Percentiles rank a stretch among this genome's conserved stretches.
Evolutionary conservation across 164 flowering plant species (phyloP).

Genomic region (Tetracentron sinense): DNA sequence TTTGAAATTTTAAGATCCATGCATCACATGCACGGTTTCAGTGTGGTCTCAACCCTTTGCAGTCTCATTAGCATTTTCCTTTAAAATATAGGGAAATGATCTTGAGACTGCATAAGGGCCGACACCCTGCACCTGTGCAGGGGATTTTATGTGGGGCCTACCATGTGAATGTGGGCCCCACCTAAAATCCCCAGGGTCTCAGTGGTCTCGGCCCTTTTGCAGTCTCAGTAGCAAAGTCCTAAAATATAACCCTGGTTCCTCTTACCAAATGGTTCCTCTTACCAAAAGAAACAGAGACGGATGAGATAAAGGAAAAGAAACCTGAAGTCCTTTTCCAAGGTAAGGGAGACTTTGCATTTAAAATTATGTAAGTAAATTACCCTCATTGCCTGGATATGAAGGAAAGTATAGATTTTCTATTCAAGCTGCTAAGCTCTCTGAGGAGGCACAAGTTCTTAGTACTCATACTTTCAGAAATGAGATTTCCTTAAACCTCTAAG

Average conservation of each 20-base stretch:
- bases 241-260: neutral
- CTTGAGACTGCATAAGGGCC: no score
- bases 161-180: no score
- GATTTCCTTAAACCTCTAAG: neutral
- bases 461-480: neutral
- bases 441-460: neutral
- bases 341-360: neutral
- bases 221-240: no score
- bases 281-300: neutral
- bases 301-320: constrained; percentile 6
- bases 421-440: neutral
- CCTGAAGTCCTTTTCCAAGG: neutral
- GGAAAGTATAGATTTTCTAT: constrained; percentile 13
- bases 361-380: neutral
- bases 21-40: no score
- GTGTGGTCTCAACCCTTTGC: no score
- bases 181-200: no score
- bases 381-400: neutral
- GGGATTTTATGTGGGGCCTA: no score
- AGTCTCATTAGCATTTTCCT: no score
- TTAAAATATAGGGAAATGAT: no score
- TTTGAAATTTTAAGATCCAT: no score
- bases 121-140: no score
- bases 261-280: neutral
- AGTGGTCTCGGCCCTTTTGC: no score